Conservation (phyloP, 2,329 filamentous ascomycete genomes). For the Chaetomium olivaceum region DNA sequence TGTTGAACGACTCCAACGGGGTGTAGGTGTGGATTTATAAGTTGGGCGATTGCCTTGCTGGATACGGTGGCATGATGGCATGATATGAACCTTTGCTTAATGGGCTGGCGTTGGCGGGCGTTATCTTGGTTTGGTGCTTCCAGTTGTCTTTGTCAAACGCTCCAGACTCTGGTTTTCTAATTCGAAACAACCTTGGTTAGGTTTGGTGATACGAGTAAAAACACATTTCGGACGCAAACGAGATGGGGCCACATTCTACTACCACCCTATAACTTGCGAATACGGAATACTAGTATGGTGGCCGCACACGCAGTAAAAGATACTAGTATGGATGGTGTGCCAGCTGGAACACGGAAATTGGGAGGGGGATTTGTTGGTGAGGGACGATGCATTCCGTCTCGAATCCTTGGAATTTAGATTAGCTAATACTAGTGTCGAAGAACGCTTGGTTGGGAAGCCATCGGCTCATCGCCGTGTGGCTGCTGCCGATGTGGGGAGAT, state of each 20-base stretch:
- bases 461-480: background rate
- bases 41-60: background rate
- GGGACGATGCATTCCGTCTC: background rate
- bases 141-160: background rate
- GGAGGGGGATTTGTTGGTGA: background rate
- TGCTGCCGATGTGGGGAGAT: slow-evolving; percentile 6
- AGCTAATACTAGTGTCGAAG: slow-evolving; percentile 23
- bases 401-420: background rate
- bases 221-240: background rate
- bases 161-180: background rate
- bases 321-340: background rate
- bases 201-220: background rate
- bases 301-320: too few relatives aligned
- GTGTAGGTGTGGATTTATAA: background rate
- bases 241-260: background rate
- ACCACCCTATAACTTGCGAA: background rate
- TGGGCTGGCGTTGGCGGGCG: background rate
- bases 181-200: background rate
- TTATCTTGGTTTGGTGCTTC: background rate
- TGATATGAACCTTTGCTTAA: background rate
- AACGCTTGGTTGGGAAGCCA: background rate
- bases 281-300: background rate
- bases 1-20: slow-evolving; percentile 47
- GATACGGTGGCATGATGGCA: background rate
- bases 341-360: background rate